Percentiles rank a stretch among this genome's conserved stretches.
Evolutionary conservation across 2,329 filamentous ascomycete genomes (phyloP).

Genomic region (Penicillium sclerotigenum): DNA sequence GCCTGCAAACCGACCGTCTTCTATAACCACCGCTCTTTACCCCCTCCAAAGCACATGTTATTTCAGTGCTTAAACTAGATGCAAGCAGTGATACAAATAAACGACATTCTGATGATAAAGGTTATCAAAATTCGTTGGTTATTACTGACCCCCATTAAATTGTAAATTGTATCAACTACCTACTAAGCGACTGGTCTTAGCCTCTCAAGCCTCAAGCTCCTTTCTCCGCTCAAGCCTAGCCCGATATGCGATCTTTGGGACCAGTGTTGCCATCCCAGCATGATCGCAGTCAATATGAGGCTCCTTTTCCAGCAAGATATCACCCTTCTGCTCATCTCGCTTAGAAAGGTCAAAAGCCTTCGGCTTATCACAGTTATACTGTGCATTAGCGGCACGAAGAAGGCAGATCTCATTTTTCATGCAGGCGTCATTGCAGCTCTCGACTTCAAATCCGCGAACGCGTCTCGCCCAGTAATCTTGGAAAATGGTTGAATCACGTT

Average conservation of each 20-base stretch:
- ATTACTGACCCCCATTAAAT: not conserved
- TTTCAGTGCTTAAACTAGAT: not conserved
- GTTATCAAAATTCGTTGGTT: not conserved
- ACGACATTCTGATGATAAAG: no score
- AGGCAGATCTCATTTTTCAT: slow-evolving; percentile 50
- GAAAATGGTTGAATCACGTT: slow-evolving; percentile 45
- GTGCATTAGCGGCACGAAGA: slow-evolving; percentile 51
- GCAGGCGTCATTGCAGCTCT: slow-evolving; percentile 46
- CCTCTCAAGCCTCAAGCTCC: not conserved
- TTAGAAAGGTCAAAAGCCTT: slow-evolving; percentile 36
- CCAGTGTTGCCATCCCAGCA: slow-evolving; percentile 24
- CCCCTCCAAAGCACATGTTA: not conserved
- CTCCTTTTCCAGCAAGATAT: not conserved
- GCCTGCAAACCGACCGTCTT: no score
- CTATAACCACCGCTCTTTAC: not conserved
- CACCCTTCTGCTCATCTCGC: slow-evolving; percentile 12
- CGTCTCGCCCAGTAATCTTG: slow-evolving; percentile 49
- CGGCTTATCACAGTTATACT: slow-evolving; percentile 51
- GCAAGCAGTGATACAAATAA: no score
- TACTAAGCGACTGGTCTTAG: no score
- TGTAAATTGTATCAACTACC: not conserved
- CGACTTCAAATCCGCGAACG: slow-evolving; percentile 46
- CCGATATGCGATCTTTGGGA: slow-evolving; percentile 19
- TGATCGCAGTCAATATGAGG: slow-evolving; percentile 24
- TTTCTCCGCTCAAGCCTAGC: slow-evolving; percentile 8